Conservation (phyloP, 2,329 filamentous ascomycete species). For the Beauveria brongniartii region DNA sequence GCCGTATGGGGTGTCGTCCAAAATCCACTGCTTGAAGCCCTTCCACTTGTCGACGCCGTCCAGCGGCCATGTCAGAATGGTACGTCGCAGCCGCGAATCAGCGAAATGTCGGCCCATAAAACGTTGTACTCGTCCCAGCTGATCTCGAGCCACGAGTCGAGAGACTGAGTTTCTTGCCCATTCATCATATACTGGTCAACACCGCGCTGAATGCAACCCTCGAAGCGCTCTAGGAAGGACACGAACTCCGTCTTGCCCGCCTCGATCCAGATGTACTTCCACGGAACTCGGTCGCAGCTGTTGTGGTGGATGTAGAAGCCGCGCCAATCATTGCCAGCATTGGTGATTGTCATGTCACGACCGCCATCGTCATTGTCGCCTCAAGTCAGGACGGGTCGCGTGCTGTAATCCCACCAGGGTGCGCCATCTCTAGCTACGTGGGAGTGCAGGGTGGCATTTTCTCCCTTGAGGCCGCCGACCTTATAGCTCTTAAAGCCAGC, state of each 20-base stretch:
- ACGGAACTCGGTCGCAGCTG: conserved; percentile 19
- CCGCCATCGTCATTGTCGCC: conserved; percentile 10
- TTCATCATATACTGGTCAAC: conserved; percentile 18
- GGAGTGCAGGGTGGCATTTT: not conserved
- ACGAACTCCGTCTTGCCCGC: conserved; percentile 17
- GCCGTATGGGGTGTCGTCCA: conserved; percentile 18
- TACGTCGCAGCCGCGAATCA: conserved; percentile 22
- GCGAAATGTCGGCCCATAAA: conserved; percentile 20
- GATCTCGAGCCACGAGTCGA: conserved; percentile 22
- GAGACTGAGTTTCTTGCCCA: conserved; percentile 17
- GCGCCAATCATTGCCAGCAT: conserved; percentile 4
- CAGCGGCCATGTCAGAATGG: conserved; percentile 15
- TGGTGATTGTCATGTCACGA: conserved; percentile 5
- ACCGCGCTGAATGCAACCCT: conserved; percentile 20
- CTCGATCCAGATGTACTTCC: conserved; percentile 21
- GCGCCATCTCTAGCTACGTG: not conserved
- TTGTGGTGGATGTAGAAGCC: conserved; percentile 18
- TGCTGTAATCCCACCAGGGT: not conserved
- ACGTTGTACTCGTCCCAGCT: conserved; percentile 16
- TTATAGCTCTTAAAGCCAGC: conserved; percentile 4
- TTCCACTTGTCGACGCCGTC: conserved; percentile 18
- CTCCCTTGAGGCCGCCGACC: not conserved
- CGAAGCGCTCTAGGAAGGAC: conserved; percentile 18
- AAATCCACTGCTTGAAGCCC: conserved; percentile 19
- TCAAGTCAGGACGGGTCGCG: conserved; percentile 1